These are phyloP conservation scores for Leucocoprinus leucothites DNA, from an alignment of 768 basidiomycete species.

Conservation along the genomic window DNA sequence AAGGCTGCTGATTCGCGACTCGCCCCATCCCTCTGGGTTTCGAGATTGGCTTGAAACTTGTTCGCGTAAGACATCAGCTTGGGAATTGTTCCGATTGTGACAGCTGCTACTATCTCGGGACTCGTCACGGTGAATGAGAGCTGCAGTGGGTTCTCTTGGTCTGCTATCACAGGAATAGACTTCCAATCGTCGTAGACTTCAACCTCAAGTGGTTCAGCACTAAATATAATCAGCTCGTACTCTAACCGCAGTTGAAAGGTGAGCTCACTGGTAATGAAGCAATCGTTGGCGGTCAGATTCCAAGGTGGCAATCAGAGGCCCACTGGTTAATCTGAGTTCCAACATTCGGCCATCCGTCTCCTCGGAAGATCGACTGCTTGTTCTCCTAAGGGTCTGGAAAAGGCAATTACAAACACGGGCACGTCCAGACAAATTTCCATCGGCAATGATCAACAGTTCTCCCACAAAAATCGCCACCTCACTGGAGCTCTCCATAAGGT, in stretches of 20 bases:
- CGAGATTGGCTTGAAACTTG: slow-evolving; percentile 72
- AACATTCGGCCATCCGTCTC: slow-evolving; percentile 52
- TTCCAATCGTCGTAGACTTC: slow-evolving; percentile 85
- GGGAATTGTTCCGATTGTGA: slow-evolving; percentile 74
- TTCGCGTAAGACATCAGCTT: slow-evolving; percentile 70
- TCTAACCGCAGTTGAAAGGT: neutral
- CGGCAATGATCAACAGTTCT: slow-evolving; percentile 63
- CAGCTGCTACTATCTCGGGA: slow-evolving; percentile 61
- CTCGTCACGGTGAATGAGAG: slow-evolving; percentile 77
- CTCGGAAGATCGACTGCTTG: slow-evolving; percentile 26
- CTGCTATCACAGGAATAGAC: slow-evolving; percentile 33
- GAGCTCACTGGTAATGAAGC: slow-evolving; percentile 70
- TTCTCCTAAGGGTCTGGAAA: slow-evolving; percentile 72
- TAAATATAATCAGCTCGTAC: slow-evolving; percentile 23
- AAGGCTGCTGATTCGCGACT: slow-evolving; percentile 77
- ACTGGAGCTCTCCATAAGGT: slow-evolving; percentile 54
- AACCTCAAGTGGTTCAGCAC: slow-evolving; percentile 76
- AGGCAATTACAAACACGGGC: slow-evolving; percentile 65
- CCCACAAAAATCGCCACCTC: slow-evolving; percentile 67
- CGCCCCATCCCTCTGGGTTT: slow-evolving; percentile 72
- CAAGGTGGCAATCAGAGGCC: slow-evolving; percentile 59
- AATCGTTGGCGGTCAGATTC: slow-evolving; percentile 77
- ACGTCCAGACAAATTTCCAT: slow-evolving; percentile 70
- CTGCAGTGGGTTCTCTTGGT: slow-evolving; percentile 48
- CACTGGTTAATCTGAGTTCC: slow-evolving; percentile 73